phyloP scores from a whole-genome alignment of 768 basidiomycete species.

The Tricholoma terreum region DNA sequence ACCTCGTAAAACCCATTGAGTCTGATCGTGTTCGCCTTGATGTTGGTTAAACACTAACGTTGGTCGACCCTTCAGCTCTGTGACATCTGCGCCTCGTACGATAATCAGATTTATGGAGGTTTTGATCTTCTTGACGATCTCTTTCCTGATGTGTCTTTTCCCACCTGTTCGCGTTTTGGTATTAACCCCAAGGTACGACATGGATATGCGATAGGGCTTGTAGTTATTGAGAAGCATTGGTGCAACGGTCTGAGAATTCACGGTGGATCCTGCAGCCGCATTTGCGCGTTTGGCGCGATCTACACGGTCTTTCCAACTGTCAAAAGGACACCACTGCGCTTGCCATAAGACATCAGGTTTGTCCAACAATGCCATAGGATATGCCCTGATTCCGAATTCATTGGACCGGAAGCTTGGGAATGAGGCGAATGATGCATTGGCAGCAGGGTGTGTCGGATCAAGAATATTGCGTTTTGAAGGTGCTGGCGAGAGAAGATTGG shows the following conservation, averaged over 20 bases:
- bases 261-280: conserved; percentile 1
- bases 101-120: conserved; percentile 38
- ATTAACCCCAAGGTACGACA: conserved; percentile 36
- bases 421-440: background rate
- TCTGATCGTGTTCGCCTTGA: conserved; percentile 20
- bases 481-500: conserved; percentile 10
- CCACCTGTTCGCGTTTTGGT: conserved; percentile 35
- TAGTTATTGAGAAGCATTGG: conserved; percentile 17
- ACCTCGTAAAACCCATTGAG: conserved; percentile 34
- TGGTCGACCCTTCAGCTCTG: conserved; percentile 12
- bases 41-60: conserved; percentile 21
- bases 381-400: conserved; percentile 24
- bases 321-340: conserved; percentile 16
- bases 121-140: conserved; percentile 34
- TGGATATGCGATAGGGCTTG: conserved; percentile 25
- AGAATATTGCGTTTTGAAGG: conserved; percentile 11
- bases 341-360: conserved; percentile 18
- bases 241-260: conserved; percentile 3
- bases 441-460: conserved; percentile 30
- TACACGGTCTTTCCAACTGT: conserved; percentile 19
- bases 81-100: conserved; percentile 35
- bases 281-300: conserved; percentile 5
- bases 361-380: conserved; percentile 30
- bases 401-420: conserved; percentile 15
- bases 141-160: conserved; percentile 27